A percentile compares a stretch with the other conserved stretches of the same genome.
Conservation (phyloP, 345 rosid genomes). For the Hirschfeldia incana region DNA sequence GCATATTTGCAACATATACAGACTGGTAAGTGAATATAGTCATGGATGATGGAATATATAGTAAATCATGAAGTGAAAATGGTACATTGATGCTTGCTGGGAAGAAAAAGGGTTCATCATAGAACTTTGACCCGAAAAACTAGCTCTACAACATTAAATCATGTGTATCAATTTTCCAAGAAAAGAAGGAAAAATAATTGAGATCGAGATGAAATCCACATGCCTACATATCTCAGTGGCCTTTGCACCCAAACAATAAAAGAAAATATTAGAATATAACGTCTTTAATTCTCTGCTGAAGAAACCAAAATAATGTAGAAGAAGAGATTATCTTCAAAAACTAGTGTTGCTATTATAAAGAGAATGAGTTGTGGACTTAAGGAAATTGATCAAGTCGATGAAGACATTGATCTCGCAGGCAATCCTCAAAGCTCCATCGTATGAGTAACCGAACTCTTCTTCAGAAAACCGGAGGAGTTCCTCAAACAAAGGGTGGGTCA, state of each 20-base stretch:
- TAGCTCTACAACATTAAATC: not conserved
- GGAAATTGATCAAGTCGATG: conserved; percentile 43
- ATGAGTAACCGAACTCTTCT: conserved; percentile 30
- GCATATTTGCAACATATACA: not conserved
- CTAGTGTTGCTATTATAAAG: conserved; percentile 27
- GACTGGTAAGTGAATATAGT: not conserved
- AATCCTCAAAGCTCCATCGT: conserved; percentile 51
- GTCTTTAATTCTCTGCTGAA: not conserved
- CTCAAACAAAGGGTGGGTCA: conserved; percentile 50
- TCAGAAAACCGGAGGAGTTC: conserved; percentile 45
- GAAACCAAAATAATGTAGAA: not conserved
- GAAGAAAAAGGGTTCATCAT: not conserved
- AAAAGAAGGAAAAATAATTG: conserved; percentile 7
- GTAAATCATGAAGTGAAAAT: not conserved
- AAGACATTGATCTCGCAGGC: conserved; percentile 52
- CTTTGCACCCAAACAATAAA: not conserved
- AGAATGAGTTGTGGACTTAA: conserved; percentile 41
- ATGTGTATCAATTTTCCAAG: not conserved
- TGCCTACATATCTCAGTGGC: conserved; percentile 3
- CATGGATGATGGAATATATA: not conserved
- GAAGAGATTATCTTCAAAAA: conserved; percentile 2
- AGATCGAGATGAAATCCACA: not conserved
- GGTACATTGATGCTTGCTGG: not conserved
- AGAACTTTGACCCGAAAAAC: conserved; percentile 10
- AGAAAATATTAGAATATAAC: not conserved